Percentiles rank a stretch among this genome's conserved stretches.
These are phyloP conservation scores for Plasmodiophora brassicae DNA, from an alignment of 208 protist species.

Conservation along the genomic window DNA sequence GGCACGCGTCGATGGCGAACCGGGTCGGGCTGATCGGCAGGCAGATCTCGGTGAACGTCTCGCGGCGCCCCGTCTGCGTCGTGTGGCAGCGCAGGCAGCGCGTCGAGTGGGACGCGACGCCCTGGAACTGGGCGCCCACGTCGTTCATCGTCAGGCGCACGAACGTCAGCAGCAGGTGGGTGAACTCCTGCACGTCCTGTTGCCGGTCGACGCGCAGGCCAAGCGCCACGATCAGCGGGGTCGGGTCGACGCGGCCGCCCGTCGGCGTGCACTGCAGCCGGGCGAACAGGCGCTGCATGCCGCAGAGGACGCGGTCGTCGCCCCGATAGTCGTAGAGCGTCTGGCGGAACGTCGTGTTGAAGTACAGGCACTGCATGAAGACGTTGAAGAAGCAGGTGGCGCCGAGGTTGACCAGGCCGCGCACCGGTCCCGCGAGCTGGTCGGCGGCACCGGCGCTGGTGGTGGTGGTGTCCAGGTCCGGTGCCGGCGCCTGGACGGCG, in stretches of 20 bases:
- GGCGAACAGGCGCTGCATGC: background rate
- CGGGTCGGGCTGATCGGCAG: background rate
- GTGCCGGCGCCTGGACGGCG: background rate
- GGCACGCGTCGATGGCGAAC: background rate
- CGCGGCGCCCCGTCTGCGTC: background rate
- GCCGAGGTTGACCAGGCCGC: background rate
- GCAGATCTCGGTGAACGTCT: background rate
- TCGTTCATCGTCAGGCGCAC: background rate
- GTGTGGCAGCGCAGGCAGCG: background rate
- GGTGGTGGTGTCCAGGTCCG: background rate
- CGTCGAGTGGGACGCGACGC: background rate
- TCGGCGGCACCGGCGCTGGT: background rate
- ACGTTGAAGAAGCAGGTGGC: slow-evolving; percentile 27
- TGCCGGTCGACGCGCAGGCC: background rate
- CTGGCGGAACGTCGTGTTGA: background rate
- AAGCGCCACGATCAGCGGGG: background rate
- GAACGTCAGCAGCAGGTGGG: background rate
- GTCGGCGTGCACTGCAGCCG: background rate
- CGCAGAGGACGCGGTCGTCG: background rate
- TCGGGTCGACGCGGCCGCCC: background rate
- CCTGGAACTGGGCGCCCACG: background rate
- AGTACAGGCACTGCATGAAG: slow-evolving; percentile 18
- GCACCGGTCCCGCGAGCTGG: background rate
- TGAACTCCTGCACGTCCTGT: slow-evolving; percentile 25
- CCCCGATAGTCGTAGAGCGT: background rate